Percentiles rank a stretch among this genome's conserved stretches.
Evolutionary conservation across 2,329 filamentous ascomycete species (phyloP).

Genomic region (Leptographium radiaticola): DNA sequence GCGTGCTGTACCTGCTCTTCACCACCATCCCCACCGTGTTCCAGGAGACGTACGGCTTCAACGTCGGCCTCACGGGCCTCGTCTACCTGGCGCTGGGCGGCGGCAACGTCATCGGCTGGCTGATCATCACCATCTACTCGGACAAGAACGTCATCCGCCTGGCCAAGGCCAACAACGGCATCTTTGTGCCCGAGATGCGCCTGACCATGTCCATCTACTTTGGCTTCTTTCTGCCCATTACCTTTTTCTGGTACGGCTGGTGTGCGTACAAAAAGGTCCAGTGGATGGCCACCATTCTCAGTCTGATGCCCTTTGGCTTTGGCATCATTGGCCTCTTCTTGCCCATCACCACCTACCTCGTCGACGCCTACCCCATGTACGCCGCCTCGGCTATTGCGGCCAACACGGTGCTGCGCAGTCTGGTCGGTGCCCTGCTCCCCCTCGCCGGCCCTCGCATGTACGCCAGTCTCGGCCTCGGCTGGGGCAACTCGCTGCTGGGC

Average conservation of each 20-base stretch:
- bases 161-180: conserved; percentile 22
- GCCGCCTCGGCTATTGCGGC: conserved; percentile 48
- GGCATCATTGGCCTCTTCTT: conserved; percentile 20
- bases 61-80: conserved; percentile 29
- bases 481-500: conserved; percentile 20
- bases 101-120: conserved; percentile 14
- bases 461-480: conserved; percentile 35
- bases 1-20: conserved; percentile 38
- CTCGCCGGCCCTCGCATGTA: conserved; percentile 44
- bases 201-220: conserved; percentile 17
- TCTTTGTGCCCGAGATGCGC: conserved; percentile 21
- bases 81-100: conserved; percentile 33
- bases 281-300: conserved; percentile 21
- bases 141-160: conserved; percentile 24
- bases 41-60: conserved; percentile 31
- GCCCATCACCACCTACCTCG: conserved; percentile 35
- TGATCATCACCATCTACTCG: conserved; percentile 18
- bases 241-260: conserved; percentile 26
- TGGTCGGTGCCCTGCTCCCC: conserved; percentile 44
- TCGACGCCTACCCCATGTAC: conserved; percentile 44
- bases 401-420: conserved; percentile 39
- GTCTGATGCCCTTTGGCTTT: conserved; percentile 17
- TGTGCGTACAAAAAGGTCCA: conserved; percentile 16
- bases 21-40: conserved; percentile 38
- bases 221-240: conserved; percentile 17